A percentile compares a stretch with the other conserved stretches of the same genome.
phyloP scores from a whole-genome alignment of 2,329 filamentous ascomycete species.

The Graphilbum sp. region DNA sequence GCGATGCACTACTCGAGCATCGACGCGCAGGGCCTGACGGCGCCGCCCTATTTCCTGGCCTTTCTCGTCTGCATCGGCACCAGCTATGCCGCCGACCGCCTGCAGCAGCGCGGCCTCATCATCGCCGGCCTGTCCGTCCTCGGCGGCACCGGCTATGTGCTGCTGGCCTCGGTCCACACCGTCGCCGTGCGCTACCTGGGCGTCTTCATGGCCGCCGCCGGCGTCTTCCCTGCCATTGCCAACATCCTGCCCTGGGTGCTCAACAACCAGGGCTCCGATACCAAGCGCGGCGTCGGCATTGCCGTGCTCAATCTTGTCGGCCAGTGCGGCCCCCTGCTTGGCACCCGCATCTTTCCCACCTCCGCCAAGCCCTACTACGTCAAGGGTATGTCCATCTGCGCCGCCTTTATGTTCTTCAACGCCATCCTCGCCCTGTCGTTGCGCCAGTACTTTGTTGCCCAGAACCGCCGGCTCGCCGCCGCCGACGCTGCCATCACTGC shows the following conservation, averaged over 20 bases:
- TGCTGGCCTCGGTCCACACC: conserved; percentile 38
- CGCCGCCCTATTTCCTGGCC: conserved; percentile 52
- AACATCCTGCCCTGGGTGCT: conserved; percentile 56
- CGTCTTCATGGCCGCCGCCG: conserved; percentile 27
- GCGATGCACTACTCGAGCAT: conserved; percentile 53
- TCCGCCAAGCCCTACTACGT: conserved; percentile 19
- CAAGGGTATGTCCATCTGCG: conserved; percentile 22
- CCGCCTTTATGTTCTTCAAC: conserved; percentile 25
- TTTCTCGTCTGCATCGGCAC: conserved; percentile 45
- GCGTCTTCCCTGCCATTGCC: conserved; percentile 46
- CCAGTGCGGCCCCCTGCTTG: conserved; percentile 45
- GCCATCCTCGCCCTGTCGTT: conserved; percentile 18
- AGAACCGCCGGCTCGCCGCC: conserved; percentile 17
- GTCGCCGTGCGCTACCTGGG: conserved; percentile 27
- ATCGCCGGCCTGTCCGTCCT: conserved; percentile 38
- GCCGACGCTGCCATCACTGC: conserved; percentile 11
- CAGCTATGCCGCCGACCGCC: conserved; percentile 48
- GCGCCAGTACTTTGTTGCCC: conserved; percentile 16
- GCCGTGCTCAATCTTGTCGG: conserved; percentile 45
- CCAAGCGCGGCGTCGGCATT: conserved; percentile 46
- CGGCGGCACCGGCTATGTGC: conserved; percentile 45
- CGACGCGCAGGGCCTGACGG: conserved; percentile 54
- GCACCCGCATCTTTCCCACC: conserved; percentile 45
- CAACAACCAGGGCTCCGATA: conserved; percentile 54
- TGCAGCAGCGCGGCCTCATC: conserved; percentile 45